Evolutionary conservation across 2,329 filamentous ascomycete species (phyloP).

Genomic region (Aspergillus costaricaensis): DNA sequence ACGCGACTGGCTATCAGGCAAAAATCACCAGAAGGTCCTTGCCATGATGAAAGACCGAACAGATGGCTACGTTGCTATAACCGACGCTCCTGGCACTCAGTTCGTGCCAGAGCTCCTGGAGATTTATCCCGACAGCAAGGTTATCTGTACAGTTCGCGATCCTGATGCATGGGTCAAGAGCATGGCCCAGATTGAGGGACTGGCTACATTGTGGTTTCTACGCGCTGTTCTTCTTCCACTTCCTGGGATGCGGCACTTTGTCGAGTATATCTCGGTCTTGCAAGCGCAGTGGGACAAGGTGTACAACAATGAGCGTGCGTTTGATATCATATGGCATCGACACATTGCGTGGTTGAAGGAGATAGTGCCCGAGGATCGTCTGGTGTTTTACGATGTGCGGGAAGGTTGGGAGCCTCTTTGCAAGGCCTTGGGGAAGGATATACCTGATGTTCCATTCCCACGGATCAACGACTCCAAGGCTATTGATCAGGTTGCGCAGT

Average conservation of each 20-base stretch:
- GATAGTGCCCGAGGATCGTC: conserved; percentile 31
- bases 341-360: conserved; percentile 30
- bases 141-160: conserved; percentile 44
- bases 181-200: conserved; percentile 22
- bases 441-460: conserved; percentile 44
- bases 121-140: conserved; percentile 53
- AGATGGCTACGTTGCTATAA: conserved; percentile 50
- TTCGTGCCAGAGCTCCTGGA: conserved; percentile 52
- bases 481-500: conserved; percentile 20
- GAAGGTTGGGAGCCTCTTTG: conserved; percentile 53
- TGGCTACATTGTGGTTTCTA: conserved; percentile 24
- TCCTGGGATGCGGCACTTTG: conserved; percentile 29
- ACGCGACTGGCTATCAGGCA: background rate
- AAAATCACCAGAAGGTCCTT: background rate
- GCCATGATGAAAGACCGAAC: conserved; percentile 12
- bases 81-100: conserved; percentile 48
- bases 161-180: conserved; percentile 25
- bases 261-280: conserved; percentile 22
- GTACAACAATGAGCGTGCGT: conserved; percentile 14
- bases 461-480: conserved; percentile 36
- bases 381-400: conserved; percentile 41
- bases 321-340: conserved; percentile 16
- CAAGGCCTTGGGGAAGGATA: conserved; percentile 43
- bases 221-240: conserved; percentile 26
- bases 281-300: conserved; percentile 24